Conservation (phyloP, 495 filamentous ascomycete genomes). For the Cladorrhinum samala region DNA sequence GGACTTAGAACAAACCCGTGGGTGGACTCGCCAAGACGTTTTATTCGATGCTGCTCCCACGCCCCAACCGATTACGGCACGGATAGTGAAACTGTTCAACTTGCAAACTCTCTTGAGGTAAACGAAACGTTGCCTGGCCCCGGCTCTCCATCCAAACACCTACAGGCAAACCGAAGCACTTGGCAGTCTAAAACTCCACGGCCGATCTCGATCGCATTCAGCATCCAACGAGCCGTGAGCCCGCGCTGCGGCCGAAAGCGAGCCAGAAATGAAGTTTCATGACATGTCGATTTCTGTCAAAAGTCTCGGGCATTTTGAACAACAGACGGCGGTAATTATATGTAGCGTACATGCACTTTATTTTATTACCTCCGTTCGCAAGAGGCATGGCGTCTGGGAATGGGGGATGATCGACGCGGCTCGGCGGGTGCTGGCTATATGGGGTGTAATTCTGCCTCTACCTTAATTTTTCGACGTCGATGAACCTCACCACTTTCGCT, state of each 20-base stretch:
- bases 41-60: too few relatives aligned
- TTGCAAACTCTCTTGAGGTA: too few relatives aligned
- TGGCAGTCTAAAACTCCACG: conserved; percentile 13
- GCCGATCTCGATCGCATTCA: conserved; percentile 7
- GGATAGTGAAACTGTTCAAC: too few relatives aligned
- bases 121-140: neutral
- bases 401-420: conserved; percentile 11
- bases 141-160: neutral
- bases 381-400: neutral
- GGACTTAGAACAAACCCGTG: too few relatives aligned
- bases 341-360: neutral
- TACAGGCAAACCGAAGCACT: conserved; percentile 5
- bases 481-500: conserved; percentile 8
- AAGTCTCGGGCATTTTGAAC: neutral
- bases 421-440: conserved; percentile 21
- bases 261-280: conserved; percentile 3
- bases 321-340: too few relatives aligned
- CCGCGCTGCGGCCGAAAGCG: neutral
- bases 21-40: too few relatives aligned
- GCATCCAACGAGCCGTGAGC: neutral
- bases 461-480: conserved; percentile 4
- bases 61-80: too few relatives aligned
- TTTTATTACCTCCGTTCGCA: neutral
- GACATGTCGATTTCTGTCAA: conserved; percentile 20
- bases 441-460: conserved; percentile 22